Evolutionary conservation across 139 green algal species (phyloP), one percentile per base, ranked within the genome.

Genomic region (Chlamydomonas sphaeroides): DNA sequence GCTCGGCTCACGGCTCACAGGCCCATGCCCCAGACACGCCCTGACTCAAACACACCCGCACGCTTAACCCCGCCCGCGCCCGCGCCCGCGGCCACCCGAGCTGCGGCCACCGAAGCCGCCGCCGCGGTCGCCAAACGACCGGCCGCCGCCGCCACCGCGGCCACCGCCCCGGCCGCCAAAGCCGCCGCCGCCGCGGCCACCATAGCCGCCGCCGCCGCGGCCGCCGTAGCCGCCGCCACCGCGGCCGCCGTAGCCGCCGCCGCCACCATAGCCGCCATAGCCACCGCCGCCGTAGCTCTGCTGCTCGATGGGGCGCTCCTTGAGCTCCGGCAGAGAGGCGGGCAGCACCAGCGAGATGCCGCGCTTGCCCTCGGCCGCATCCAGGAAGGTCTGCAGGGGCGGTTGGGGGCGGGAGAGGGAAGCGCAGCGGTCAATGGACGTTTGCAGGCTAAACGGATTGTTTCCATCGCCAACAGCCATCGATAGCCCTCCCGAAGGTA

Each of bases 321-420:
- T 94, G 25, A 96, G 75, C 83, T 93, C 90, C 11, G 93, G 94
- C 53, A 97, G 84, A 4, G 67, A 63, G 0, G 87, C 74, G 11
- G 93, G 87, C 23, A 91, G 49, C 21, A 26, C 71, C 18, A 93
- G 79, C 48, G 72, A 84, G 18, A 84, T 79, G 26, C 48, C 72
- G 21, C 77, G 63, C 21, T 78, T 72, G 11, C 74, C 78, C 6
- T 74, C 70, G 6, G 85, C 65, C 53, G 79, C 79, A 48, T 74
- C 66, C 33, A 97, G 70, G 78, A 96, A 93, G 25, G 84, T 68
- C 56, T 91, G 53, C 0, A n/a, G n/a, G n/a, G n/a, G n/a, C n/a
- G n/a, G n/a, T n/a, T n/a, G n/a, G n/a, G 84, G n/a, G n/a, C n/a
- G n/a, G n/a, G n/a, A n/a, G n/a, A n/a, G n/a, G n/a, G n/a, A n/a